phyloP scores from a whole-genome alignment of 139 green algal species.

The Ostreobium quekettii region DNA sequence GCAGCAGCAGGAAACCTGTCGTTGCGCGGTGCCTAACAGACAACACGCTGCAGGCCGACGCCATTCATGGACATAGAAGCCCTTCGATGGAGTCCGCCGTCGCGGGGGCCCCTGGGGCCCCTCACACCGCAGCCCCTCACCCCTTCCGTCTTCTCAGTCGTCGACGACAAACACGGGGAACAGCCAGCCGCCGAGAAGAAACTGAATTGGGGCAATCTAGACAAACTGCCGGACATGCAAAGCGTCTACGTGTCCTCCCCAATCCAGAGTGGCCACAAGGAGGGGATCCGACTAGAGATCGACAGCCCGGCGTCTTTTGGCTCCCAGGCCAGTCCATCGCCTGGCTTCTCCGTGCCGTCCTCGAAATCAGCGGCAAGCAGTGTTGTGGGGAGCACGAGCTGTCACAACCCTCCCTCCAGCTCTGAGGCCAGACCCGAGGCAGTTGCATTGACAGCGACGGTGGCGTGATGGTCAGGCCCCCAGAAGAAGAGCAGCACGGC shows the following conservation, averaged over 20 bases:
- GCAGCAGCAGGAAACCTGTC: not conserved
- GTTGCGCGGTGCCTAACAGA: not conserved
- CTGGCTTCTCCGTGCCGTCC: not conserved
- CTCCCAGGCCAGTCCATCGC: not conserved
- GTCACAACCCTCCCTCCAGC: too few relatives aligned
- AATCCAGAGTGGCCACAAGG: not conserved
- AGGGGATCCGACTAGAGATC: not conserved
- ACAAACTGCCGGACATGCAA: not conserved
- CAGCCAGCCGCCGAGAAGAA: too few relatives aligned
- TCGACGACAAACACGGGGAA: not conserved
- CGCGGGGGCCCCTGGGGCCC: not conserved
- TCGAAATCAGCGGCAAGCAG: not conserved
- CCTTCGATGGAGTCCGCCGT: not conserved
- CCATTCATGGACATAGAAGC: not conserved
- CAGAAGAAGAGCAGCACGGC: too few relatives aligned
- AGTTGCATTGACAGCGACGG: too few relatives aligned
- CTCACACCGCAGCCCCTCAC: not conserved
- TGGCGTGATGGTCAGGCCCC: too few relatives aligned
- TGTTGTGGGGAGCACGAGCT: too few relatives aligned
- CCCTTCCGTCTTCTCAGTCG: not conserved
- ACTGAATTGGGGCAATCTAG: not conserved
- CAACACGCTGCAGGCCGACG: not conserved
- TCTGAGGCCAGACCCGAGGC: too few relatives aligned
- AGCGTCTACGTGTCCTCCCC: not conserved
- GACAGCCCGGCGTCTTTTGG: too few relatives aligned